Evolutionary conservation across 2,329 filamentous ascomycete species (phyloP).

Genomic region (Phoma herbarum): DNA sequence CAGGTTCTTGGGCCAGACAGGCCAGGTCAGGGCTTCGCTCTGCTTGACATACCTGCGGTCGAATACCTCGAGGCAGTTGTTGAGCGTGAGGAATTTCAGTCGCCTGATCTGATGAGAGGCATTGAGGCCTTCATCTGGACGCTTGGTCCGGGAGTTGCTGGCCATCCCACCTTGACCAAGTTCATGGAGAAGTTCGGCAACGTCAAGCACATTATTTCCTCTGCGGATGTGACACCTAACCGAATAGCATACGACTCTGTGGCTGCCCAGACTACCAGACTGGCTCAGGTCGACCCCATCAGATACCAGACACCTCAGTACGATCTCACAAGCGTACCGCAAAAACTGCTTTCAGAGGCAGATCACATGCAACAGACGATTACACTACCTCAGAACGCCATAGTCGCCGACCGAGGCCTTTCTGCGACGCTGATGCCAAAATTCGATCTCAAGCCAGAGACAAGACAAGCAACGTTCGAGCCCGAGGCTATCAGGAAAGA

Average conservation of each 20-base stretch:
- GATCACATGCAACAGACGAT: slow-evolving; percentile 35
- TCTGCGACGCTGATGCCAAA: slow-evolving; percentile 57
- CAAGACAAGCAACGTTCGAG: slow-evolving; percentile 54
- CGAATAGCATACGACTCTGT: slow-evolving; percentile 74
- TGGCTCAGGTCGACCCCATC: slow-evolving; percentile 76
- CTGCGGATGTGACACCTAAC: slow-evolving; percentile 77
- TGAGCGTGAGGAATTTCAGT: slow-evolving; percentile 75
- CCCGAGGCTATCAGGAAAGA: slow-evolving; percentile 55
- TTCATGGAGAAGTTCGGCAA: slow-evolving; percentile 72
- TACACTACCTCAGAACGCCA: slow-evolving; percentile 30
- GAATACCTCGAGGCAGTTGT: slow-evolving; percentile 77
- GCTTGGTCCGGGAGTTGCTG: slow-evolving; percentile 72
- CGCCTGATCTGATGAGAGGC: slow-evolving; percentile 69
- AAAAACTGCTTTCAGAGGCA: slow-evolving; percentile 6
- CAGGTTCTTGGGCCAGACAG: slow-evolving; percentile 80
- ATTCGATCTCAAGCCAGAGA: slow-evolving; percentile 48
- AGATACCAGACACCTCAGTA: slow-evolving; percentile 76
- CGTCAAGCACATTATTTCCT: slow-evolving; percentile 79
- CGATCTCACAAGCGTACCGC: slow-evolving; percentile 62
- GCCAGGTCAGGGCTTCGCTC: slow-evolving; percentile 75
- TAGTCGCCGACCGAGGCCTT: slow-evolving; percentile 53
- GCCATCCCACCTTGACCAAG: slow-evolving; percentile 68
- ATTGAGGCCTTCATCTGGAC: slow-evolving; percentile 81
- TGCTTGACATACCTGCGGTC: slow-evolving; percentile 78
- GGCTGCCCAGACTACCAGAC: slow-evolving; percentile 71